Conservation (phyloP, 345 rosid species). For the Melaleuca quinquenervia region DNA sequence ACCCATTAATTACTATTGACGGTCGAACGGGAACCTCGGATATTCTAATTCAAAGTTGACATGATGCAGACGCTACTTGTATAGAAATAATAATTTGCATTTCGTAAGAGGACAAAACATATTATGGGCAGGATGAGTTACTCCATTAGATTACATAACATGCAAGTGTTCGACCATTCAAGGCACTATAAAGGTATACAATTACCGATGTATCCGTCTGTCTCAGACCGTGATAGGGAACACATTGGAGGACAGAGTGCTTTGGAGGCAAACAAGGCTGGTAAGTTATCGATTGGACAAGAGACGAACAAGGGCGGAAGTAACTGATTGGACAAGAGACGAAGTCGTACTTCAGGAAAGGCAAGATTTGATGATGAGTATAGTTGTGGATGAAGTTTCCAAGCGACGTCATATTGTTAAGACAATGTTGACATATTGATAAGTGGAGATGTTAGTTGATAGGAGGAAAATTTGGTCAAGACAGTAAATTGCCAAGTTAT, state of each 20-base stretch:
- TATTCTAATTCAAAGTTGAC: neutral
- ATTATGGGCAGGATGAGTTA: neutral
- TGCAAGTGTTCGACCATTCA: neutral
- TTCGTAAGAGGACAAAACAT: neutral
- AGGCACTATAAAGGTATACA: neutral
- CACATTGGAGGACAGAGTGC: neutral
- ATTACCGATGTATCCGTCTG: neutral
- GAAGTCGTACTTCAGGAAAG: conserved; percentile 9
- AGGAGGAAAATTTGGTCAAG: too few species aligned
- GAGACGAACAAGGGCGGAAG: conserved; percentile 2
- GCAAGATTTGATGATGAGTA: neutral
- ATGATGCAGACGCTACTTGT: neutral
- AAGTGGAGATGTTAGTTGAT: neutral
- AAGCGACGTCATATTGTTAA: neutral
- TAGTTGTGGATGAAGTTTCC: neutral
- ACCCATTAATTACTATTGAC: neutral
- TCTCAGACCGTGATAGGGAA: neutral
- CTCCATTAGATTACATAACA: neutral
- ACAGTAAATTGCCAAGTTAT: too few species aligned
- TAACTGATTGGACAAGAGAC: conserved; percentile 2
- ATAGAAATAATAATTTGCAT: neutral
- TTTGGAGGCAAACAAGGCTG: neutral
- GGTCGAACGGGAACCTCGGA: neutral
- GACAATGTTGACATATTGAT: neutral
- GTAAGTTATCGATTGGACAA: neutral